Evolutionary conservation across 768 basidiomycete species (phyloP), one percentile per base, ranked within the genome.

Genomic region (Calocybe indica): DNA sequence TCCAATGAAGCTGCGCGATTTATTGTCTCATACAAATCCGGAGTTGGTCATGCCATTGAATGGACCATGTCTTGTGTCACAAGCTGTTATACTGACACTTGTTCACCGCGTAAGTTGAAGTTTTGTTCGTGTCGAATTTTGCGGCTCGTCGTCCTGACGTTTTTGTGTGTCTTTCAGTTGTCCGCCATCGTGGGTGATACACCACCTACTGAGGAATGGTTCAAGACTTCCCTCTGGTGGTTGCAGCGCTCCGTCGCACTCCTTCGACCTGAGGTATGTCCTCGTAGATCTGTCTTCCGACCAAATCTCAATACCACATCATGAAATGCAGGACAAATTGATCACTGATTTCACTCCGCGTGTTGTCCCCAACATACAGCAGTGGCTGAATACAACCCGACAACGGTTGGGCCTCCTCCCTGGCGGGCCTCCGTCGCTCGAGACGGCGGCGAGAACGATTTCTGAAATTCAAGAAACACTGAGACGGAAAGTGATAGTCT

Each of bases 141-240:
- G 5, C 14, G 22, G 22, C 22, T 22, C n/a, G 9, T 43, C 50
- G 22, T 34, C 15, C 12, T 34, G 10, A 5, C 8, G 54, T 39
- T 48, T 47, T 56, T 6, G 43, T 11, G 5, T 7, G 14, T 37
- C 46, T n/a, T 43, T 2, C 62, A 91, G 88, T 75, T 92, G 31
- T 80, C 88, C 49, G 75, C 79, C 29, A 76, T 85, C 49, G 76
- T 91, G 39, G 82, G 83, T 37, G 88, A 91, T 60, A 82, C 78
- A 2, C 76, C 85, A 5, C 86, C 89, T 7, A 73, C 76, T 41
- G 89, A 92, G 51, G 90, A 92, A 56, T 65, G 76, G 5, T 91
- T 90, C 76, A 90, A 90, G 66, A 79, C 77, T 10, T 79, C 85
- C 6, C 67, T 92, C 48, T 91, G 90, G 88, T 92, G 89, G 89